Percentiles rank a stretch among this genome's conserved stretches.
Conservation (phyloP, 495 filamentous ascomycete genomes). For the Neurospora terricola region DNA sequence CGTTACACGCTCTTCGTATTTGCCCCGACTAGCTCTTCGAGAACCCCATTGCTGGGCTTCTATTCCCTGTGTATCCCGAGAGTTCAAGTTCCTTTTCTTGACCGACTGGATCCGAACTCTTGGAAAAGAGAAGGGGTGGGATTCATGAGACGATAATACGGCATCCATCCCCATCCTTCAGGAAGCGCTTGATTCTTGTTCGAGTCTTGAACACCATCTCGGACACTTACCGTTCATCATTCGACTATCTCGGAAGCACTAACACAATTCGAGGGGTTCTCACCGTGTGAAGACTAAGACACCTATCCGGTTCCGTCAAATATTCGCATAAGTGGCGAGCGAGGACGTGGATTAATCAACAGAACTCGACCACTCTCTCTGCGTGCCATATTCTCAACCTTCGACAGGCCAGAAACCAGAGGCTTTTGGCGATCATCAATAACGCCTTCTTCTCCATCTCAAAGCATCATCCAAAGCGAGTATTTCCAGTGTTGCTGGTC, state of each 20-base stretch:
- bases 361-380: not conserved
- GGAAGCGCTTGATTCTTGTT: not conserved
- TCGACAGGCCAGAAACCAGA: not conserved
- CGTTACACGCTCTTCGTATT: slow-evolving; percentile 23
- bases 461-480: not conserved
- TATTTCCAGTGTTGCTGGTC: not conserved
- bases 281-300: not conserved
- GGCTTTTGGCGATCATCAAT: not conserved
- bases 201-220: not conserved
- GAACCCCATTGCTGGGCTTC: not conserved
- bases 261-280: not conserved
- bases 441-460: not conserved
- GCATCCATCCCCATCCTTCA: not conserved
- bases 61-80: not conserved
- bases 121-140: not conserved
- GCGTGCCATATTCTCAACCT: not conserved
- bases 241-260: not conserved
- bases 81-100: not conserved
- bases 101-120: not conserved
- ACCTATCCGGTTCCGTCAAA: not conserved
- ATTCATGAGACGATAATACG: not conserved
- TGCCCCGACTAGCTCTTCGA: not conserved
- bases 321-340: not conserved
- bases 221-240: not conserved
- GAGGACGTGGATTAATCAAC: not conserved